These are phyloP conservation scores for Cynara cardunculus DNA, from an alignment of 129 eudicot species.

Conservation along the genomic window DNA sequence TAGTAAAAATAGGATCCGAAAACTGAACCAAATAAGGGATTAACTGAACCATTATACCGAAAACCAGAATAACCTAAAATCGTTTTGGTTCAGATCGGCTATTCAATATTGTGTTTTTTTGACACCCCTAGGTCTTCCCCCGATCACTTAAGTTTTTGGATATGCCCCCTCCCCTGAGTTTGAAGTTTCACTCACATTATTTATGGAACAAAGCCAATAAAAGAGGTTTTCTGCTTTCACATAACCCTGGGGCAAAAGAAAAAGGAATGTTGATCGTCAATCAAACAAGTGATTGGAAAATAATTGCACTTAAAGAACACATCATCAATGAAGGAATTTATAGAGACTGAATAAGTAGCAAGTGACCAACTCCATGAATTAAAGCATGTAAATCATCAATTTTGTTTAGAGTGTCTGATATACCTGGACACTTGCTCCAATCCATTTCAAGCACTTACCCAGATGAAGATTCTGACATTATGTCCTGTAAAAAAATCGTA, in stretches of 20 bases:
- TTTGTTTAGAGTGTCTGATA: neutral
- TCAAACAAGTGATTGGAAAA: neutral
- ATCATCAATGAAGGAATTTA: neutral
- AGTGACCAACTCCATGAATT: conserved; percentile 33
- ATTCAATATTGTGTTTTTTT: too few species aligned
- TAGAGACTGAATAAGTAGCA: neutral
- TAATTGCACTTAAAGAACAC: neutral
- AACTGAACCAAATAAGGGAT: too few species aligned
- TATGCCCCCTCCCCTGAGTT: neutral
- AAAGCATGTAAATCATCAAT: conserved; percentile 23
- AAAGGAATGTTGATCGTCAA: neutral
- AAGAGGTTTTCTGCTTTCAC: neutral
- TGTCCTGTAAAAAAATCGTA: too few species aligned
- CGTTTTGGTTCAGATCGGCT: neutral
- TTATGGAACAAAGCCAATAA: neutral
- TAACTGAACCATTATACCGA: too few species aligned
- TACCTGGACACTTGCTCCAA: too few species aligned
- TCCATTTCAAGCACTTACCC: too few species aligned
- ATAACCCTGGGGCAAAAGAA: neutral
- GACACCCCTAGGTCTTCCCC: neutral
- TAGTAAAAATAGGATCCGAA: too few species aligned
- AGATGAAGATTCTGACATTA: too few species aligned
- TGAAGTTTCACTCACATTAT: neutral
- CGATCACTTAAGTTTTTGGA: neutral
- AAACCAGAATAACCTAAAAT: neutral